Base-by-base conservation (phyloP, 441 rosid species). In the Gossypium armourianum region DNA sequence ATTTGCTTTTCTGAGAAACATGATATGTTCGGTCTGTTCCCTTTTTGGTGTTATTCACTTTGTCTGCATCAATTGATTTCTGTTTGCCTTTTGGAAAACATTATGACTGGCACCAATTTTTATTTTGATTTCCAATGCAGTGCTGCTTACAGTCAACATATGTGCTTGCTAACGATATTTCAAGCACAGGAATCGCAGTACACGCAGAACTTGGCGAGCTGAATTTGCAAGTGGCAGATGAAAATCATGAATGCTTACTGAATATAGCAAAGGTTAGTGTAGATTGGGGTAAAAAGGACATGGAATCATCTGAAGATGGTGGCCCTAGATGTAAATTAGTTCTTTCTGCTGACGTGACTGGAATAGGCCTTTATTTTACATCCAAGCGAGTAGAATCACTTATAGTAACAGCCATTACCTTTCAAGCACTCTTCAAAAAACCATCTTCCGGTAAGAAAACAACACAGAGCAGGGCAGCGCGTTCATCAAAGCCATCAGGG, bases 201-300 rank as follows among this genome's bases (percentile, higher is more conserved):
- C 96, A 96, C 80, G 81, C 88, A 88, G 99, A 96, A 76, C 91
- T 96, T 80, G 97, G 99, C 71, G 97, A 91, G 74, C 71, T 96
- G 54, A 93, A 93, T 85, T 83, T 96, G 78, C 91, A 87, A 80
- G 79, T 87, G 91, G 92, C 88, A 76, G 97, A 91, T 75, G 99
- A 89, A 79, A 90, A 90, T 80, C 88, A 91, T 78, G 96, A 96
- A 82, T 90, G 85, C 84, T 80, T 93, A 74, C 68, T 93, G 84
- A 92, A 96, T 79, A 71, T 96, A 79, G 92, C 91, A 72, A 93
- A 90, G 85, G 79, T 92, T 77, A 90, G 89, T 81, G 71, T 93
- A 77, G 98, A 91, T 68, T 93, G 90, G 97, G 98, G 98, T 53
- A 86, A 81, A 81, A 89, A 84, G 80, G 97, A 93, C 64, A 69